phyloP scores from a whole-genome alignment of 1,284 basidiomycete genomes.

The Sporisorium exsertum region DNA sequence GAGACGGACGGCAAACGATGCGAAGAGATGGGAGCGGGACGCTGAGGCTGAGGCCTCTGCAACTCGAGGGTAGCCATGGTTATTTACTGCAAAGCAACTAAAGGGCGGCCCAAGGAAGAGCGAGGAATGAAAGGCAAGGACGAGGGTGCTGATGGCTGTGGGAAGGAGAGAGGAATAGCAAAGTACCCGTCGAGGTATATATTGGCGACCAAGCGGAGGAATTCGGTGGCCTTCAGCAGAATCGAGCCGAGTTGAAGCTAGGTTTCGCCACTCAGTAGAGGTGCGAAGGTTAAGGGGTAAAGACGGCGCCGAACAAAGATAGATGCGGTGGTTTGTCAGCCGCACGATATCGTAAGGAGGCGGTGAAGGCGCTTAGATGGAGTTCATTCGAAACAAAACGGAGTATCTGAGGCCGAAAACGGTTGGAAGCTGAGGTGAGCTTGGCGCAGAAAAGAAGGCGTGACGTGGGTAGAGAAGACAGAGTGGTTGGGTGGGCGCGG shows the following conservation, averaged over 20 bases:
- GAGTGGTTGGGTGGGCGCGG: too few species aligned
- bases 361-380: too few species aligned
- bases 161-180: background rate
- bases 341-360: too few species aligned
- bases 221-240: background rate
- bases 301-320: too few species aligned
- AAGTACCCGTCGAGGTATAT: constrained; percentile 18
- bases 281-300: too few species aligned
- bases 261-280: too few species aligned
- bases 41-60: constrained; percentile 35
- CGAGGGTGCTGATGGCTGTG: background rate
- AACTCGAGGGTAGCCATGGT: constrained; percentile 46
- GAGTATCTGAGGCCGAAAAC: background rate
- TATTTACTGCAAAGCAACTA: too few species aligned
- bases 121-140: background rate
- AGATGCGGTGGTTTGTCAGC: too few species aligned
- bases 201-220: constrained; percentile 11
- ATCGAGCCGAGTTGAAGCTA: background rate
- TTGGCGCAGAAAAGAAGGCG: too few species aligned
- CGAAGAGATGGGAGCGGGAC: constrained; percentile 7
- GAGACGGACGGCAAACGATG: constrained; percentile 15
- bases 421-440: background rate
- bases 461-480: too few species aligned
- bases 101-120: too few species aligned
- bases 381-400: too few species aligned